These are phyloP conservation scores for Clitopilus passeckerianus DNA, from an alignment of 768 basidiomycete species.

Conservation along the genomic window DNA sequence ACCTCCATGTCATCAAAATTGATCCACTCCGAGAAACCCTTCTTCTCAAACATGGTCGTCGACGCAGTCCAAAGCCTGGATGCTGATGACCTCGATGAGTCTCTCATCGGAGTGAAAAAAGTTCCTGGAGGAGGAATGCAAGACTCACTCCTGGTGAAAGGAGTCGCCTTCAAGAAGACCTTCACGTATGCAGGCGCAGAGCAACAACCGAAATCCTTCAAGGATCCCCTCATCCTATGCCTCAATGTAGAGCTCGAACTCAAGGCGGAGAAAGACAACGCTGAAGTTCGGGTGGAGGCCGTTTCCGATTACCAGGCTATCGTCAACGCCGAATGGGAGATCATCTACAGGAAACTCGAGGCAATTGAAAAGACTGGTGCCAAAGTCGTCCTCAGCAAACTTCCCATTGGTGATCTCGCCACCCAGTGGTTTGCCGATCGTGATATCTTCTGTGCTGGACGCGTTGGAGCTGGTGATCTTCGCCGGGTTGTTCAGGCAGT, in stretches of 20 bases:
- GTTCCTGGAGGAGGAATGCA: constrained; percentile 97
- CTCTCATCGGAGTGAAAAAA: constrained; percentile 95
- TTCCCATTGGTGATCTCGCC: constrained; percentile 97
- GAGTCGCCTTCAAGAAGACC: constrained; percentile 99
- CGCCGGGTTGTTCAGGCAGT: constrained; percentile 94
- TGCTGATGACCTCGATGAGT: constrained; percentile 91
- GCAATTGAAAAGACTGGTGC: constrained; percentile 96
- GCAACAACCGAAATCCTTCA: constrained; percentile 94
- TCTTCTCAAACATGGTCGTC: constrained; percentile 98
- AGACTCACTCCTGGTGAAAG: constrained; percentile 83
- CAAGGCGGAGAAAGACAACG: constrained; percentile 99
- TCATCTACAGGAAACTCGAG: constrained; percentile 96
- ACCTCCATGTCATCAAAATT: constrained; percentile 99
- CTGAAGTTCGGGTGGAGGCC: constrained; percentile 94
- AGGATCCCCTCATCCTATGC: constrained; percentile 84
- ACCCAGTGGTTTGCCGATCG: constrained; percentile 99
- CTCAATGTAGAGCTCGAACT: constrained; percentile 97
- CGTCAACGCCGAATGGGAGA: constrained; percentile 99
- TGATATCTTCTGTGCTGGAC: constrained; percentile 97
- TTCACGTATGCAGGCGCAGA: constrained; percentile 99
- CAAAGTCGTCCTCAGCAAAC: constrained; percentile 94
- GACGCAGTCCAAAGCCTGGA: constrained; percentile 93
- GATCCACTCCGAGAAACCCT: constrained; percentile 97
- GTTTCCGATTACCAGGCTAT: constrained; percentile 99
- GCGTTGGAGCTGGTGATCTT: constrained; percentile 86